A percentile compares a stretch with the other conserved stretches of the same genome.
These are phyloP conservation scores for Phytophthora litchii DNA, from an alignment of 352 stramenopile genomes.

Conservation along the genomic window DNA sequence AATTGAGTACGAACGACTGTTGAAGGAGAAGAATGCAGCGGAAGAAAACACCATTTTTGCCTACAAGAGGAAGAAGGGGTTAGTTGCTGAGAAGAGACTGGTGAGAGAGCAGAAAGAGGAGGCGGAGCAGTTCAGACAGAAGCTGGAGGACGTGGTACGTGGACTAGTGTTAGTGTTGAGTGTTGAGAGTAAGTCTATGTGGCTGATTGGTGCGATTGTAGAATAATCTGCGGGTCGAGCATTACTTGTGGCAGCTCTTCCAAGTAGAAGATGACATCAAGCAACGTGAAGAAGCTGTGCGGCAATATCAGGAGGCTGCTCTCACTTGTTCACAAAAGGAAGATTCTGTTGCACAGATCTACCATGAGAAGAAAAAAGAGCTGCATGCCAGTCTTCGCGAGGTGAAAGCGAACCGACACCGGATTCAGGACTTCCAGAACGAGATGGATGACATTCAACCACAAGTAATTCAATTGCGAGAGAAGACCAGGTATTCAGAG, in stretches of 20 bases:
- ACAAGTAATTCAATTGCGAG: slow-evolving; percentile 83
- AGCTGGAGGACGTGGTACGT: slow-evolving; percentile 68
- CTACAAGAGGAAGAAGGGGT: slow-evolving; percentile 96
- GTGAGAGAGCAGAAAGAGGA: slow-evolving; percentile 96
- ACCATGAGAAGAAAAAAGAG: slow-evolving; percentile 82
- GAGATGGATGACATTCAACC: slow-evolving; percentile 87
- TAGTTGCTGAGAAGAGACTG: slow-evolving; percentile 92
- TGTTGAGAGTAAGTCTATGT: background rate
- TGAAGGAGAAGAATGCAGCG: slow-evolving; percentile 92
- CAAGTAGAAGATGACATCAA: slow-evolving; percentile 93
- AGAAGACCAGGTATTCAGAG: slow-evolving; percentile 86
- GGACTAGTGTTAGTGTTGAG: background rate
- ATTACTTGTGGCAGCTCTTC: slow-evolving; percentile 97
- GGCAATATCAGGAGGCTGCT: slow-evolving; percentile 51
- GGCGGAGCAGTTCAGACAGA: slow-evolving; percentile 83
- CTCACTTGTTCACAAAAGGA: slow-evolving; percentile 55
- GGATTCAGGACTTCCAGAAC: slow-evolving; percentile 79
- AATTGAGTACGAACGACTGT: slow-evolving; percentile 80
- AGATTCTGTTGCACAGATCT: slow-evolving; percentile 42
- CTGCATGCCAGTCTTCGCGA: slow-evolving; percentile 58
- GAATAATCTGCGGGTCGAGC: slow-evolving; percentile 86
- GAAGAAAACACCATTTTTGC: slow-evolving; percentile 95
- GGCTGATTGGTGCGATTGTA: slow-evolving; percentile 21
- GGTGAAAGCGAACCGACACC: slow-evolving; percentile 63
- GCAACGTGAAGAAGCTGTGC: slow-evolving; percentile 80